Base-by-base conservation (phyloP, 23 red algal species). In the Cyanidioschyzon merolae region DNA sequence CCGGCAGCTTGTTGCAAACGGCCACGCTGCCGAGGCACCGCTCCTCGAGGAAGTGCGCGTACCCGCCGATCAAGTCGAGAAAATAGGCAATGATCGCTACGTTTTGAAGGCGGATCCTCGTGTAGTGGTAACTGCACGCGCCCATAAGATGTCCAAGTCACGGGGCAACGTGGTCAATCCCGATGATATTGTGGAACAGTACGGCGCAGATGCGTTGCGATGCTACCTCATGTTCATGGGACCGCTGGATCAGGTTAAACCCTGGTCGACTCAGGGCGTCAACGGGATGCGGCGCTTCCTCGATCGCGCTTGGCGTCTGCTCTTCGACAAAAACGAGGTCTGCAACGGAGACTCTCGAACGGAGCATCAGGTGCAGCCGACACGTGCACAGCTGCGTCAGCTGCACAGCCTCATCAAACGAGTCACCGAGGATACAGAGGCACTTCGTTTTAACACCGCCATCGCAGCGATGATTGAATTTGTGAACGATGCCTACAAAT, bases 221-320 rank as follows among this genome's bases (percentile, higher is more conserved):
- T 90, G 89, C 77, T 98, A 91, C 83, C 80, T 98, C 37, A 98
- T 98, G 94, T 98, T 91, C 74, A 98, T 98, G 94, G 94, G 94
- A 38, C 94, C 94, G 37, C 82, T 98, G 59, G 94, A 98, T 59
- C 88, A 91, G 75, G 94, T 98, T 21, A 90, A 98, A 80, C 86
- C 86, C 35, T 89, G 88, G 88, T 58, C 76, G 32, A 98, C 84
- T 1, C 84, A 83, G 38, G 90, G 80, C 51, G 90, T 95, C 21
- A 76, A 83, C 50, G 87, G 86, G n/a, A 88, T 91, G 87, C 74
- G 85, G 39, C 79, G 94, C n/a, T 98, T 98, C 59, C 80, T 98
- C 2, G 83, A 79, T 34, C 85, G 89, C 0, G 94, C 80, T 1
- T 98, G 94, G 94, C 76, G 94, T 26, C 82, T 98, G 16, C 38